Base-by-base conservation (phyloP, 805 yeast genomes). In the Candida silvicultrix region DNA sequence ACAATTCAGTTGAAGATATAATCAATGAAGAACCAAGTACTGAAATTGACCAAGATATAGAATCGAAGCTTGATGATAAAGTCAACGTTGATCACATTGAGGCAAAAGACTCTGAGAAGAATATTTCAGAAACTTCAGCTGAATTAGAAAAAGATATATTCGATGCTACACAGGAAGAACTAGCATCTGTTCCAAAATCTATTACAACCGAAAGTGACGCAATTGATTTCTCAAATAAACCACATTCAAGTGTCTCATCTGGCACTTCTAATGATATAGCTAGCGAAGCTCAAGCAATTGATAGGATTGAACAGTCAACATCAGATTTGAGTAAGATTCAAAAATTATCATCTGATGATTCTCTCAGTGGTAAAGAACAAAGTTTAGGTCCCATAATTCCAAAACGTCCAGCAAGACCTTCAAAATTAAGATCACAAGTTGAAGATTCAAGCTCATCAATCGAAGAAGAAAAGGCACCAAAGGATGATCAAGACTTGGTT, bases 351-450 rank as follows among this genome's bases (percentile, higher is more conserved):
- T n/a, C 35, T 15, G 35, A 15, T 16, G 35, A 32, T 32, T 32
- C 35, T 15, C 7, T 28, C 9, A 28, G 31, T 10, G 10, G 9
- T 23, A 23, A 9, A 23, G 25, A 23, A 23, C 25, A 23, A 23
- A 23, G 25, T 9, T 9, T 8, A 19, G 16, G 9, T 14, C 42
- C 36, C 7, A 40, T 38, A 28, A 28, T 42, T 25, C 48, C 48
- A 35, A 38, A 38, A 39, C 45, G 42, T 36, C 49, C 52, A 16
- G 38, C 43, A 28, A 49, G 52, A 47, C 49, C 51, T 18, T 44
- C 42, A 34, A 45, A 41, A 19, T 15, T 16, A 32, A 16, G 19
- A 16, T 32, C 35, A 16, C 19, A 32, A 32, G 18, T n/a, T 36
- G 23, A 36, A 19, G 38, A 16, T 22, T 22, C 40, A 10, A 21